Conservation (phyloP, 2,329 filamentous ascomycete genomes). For the Apiospora hydei region DNA sequence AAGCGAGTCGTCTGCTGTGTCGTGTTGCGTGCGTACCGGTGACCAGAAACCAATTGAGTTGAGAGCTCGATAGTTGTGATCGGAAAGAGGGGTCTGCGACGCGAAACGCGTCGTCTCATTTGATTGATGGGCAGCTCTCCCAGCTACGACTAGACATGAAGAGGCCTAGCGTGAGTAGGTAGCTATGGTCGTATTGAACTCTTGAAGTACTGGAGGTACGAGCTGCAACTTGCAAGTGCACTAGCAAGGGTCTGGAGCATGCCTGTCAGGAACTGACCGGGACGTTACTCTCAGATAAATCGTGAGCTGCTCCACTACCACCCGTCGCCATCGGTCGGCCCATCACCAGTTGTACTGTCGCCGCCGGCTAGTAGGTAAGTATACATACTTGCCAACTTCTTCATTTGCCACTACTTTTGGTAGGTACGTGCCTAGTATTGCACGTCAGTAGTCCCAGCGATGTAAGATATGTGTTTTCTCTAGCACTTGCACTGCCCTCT, state of each 20-base stretch:
- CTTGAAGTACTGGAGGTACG: not conserved
- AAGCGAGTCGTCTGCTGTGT: constrained; percentile 7
- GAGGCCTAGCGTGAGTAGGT: not conserved
- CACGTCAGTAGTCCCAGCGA: too few relatives aligned
- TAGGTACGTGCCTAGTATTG: too few relatives aligned
- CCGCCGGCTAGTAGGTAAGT: too few relatives aligned
- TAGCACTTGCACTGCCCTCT: not conserved
- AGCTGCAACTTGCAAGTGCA: not conserved
- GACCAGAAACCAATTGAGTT: constrained; percentile 2
- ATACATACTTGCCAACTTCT: too few relatives aligned
- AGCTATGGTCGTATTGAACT: too few relatives aligned
- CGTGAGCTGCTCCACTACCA: not conserved
- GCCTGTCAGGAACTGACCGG: not conserved
- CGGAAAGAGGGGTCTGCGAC: constrained; percentile 14
- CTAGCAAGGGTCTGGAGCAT: not conserved
- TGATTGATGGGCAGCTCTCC: not conserved
- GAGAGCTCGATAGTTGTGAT: not conserved
- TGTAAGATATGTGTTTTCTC: too few relatives aligned
- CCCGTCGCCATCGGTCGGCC: not conserved
- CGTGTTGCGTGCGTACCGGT: not conserved
- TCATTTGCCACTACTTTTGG: not conserved
- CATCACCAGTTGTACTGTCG: not conserved
- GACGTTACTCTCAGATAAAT: constrained; percentile 7
- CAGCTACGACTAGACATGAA: not conserved
- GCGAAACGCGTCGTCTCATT: constrained; percentile 12